Base-by-base conservation (phyloP, 805 yeast genomes). In the Candida alai region DNA sequence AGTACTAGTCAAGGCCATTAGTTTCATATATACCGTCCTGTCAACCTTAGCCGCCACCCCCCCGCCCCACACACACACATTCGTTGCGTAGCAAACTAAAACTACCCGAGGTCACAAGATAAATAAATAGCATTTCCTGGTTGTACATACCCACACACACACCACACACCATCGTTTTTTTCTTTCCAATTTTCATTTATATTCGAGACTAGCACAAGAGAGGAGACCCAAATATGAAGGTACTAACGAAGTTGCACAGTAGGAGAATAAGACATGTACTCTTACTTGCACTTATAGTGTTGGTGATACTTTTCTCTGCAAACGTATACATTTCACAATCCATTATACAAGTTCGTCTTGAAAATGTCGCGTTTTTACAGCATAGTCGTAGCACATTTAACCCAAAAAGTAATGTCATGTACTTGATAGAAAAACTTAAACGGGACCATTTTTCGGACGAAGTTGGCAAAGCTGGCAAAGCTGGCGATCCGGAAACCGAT, bases 331-430 rank as follows among this genome's bases (percentile, higher is more conserved):
- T 20, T 3, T 19, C 32, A 11, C 24, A 29, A 7, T 15, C 32
- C 26, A 40, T 54, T 14, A 41, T 51, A 26, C 65, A 60, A 34
- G 35, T 24, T 6, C 36, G 24, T 14, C 42, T 58, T 10, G 59
- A 56, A 11, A 36, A 36, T 19, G 25, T 45, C 6, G 56, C 60
- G 4, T 37, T 57, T 6, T 44, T 42, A n/a, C 40, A 47, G 13
- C 58, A 56, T 21, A 44, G 41, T 31, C 29, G 36, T n/a, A 45
- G 52, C 4, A 15, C 16, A 3, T 60, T 56, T 42, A 48, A 55
- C 36, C 66, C 66, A 4, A 43, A 59, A 28, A 30, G 45, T 20
- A 25, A 39, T 11, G 36, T 47, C 5, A 24, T 37, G 13, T 37
- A 31, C 10, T 11, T 53, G 6, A n/a, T n/a, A n/a, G n/a, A n/a